A percentile compares a stretch with the other conserved stretches of the same genome.
phyloP scores from a whole-genome alignment of 371 early-diverging fungal species.

The Mucor saturninus region DNA sequence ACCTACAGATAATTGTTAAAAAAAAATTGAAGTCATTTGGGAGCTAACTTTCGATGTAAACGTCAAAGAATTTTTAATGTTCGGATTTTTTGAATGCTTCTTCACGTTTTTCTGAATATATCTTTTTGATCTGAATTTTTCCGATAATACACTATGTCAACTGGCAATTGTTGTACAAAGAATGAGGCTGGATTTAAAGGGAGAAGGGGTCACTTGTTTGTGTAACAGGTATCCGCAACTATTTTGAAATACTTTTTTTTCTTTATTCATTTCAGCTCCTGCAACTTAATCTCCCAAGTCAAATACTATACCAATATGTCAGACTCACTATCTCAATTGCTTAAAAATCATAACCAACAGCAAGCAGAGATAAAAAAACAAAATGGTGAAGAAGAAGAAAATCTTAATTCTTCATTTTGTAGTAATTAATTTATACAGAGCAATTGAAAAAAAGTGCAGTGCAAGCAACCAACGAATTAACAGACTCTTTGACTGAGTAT shows the following conservation, averaged over 20 bases:
- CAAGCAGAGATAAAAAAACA: constrained; percentile 44
- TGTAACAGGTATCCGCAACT: too few relatives aligned
- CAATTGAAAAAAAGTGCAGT: constrained; percentile 60
- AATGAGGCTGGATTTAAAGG: neutral
- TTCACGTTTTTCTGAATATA: too few relatives aligned
- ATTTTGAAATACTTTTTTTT: too few relatives aligned
- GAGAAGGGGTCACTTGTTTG: neutral
- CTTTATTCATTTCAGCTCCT: too few relatives aligned
- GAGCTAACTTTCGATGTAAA: too few relatives aligned
- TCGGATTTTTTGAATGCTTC: too few relatives aligned
- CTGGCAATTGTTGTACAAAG: constrained; percentile 2
- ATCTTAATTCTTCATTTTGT: neutral
- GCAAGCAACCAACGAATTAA: constrained; percentile 52
- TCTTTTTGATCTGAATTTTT: too few relatives aligned
- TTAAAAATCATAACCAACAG: constrained; percentile 53
- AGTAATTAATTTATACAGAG: constrained; percentile 39
- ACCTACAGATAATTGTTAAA: too few relatives aligned
- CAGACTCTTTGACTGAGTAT: constrained; percentile 61
- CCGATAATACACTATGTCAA: neutral
- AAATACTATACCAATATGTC: constrained; percentile 13
- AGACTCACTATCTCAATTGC: constrained; percentile 42
- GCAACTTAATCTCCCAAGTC: too few relatives aligned
- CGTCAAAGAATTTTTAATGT: too few relatives aligned
- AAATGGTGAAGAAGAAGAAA: constrained; percentile 38
- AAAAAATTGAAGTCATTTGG: too few relatives aligned